phyloP scores from a whole-genome alignment of 2,329 filamentous ascomycete genomes.

The Fusarium camptoceras region DNA sequence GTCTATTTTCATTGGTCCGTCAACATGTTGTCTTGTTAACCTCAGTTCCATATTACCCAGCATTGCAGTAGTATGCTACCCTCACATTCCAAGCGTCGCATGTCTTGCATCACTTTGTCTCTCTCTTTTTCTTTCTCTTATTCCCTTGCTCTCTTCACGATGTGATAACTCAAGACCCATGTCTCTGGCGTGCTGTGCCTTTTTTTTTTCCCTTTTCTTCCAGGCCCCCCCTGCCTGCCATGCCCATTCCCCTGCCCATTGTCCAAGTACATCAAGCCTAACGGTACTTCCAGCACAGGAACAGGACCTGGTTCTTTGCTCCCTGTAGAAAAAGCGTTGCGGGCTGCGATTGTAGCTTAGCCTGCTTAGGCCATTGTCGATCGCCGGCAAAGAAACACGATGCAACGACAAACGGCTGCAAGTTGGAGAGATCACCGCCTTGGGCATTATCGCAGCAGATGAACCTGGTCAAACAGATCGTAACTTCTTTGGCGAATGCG shows the following conservation, averaged over 20 bases:
- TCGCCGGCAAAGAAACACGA: constrained; percentile 25
- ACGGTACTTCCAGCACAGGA: constrained; percentile 12
- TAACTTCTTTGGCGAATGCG: constrained; percentile 4
- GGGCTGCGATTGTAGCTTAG: constrained; percentile 19
- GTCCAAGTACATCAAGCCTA: constrained; percentile 19
- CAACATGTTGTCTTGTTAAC: neutral
- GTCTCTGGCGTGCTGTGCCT: constrained; percentile 40
- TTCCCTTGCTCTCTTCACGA: neutral
- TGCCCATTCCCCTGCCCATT: constrained; percentile 26
- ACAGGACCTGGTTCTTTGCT: constrained; percentile 11
- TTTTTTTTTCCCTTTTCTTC: constrained; percentile 3
- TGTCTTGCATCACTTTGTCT: constrained; percentile 44
- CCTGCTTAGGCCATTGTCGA: constrained; percentile 23
- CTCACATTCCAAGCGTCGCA: constrained; percentile 21
- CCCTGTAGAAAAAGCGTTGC: constrained; percentile 19
- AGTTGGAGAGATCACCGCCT: constrained; percentile 29
- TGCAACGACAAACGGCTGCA: constrained; percentile 24
- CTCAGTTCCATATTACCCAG: neutral
- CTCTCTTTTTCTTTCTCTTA: constrained; percentile 2
- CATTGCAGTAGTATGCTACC: neutral
- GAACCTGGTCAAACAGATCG: constrained; percentile 12
- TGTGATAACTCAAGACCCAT: constrained; percentile 32
- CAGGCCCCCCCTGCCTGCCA: constrained; percentile 39
- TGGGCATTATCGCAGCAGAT: constrained; percentile 14
- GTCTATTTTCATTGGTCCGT: neutral